Evolutionary conservation across 306 rosid species (phyloP).

Genomic region (Crataegus laevigata): DNA sequence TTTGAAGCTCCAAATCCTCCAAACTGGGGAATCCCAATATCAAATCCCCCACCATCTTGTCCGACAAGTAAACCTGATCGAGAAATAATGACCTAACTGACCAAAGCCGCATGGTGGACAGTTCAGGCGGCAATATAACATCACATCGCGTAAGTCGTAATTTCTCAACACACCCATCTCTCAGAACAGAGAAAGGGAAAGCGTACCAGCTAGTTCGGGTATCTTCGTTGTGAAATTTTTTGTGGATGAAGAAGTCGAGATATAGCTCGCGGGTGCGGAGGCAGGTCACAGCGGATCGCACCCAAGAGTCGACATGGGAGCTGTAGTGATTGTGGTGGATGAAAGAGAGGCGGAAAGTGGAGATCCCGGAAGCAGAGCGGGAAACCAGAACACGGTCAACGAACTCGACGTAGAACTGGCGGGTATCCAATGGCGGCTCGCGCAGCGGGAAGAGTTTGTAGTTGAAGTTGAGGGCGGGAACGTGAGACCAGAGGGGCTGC

Average conservation of each 20-base stretch:
- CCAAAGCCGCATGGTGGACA: not conserved
- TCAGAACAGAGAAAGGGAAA: not conserved
- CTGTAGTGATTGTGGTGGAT: not conserved
- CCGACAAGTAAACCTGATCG: not conserved
- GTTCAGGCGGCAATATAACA: not conserved
- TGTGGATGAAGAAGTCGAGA: not conserved
- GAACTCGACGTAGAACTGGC: not conserved
- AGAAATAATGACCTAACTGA: not conserved
- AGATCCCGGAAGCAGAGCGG: not conserved
- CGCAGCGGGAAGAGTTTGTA: not conserved
- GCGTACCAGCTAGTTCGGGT: not conserved
- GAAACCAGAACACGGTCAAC: not conserved
- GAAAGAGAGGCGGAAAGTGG: constrained; percentile 1
- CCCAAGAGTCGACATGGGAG: constrained; percentile 1
- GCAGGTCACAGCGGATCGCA: not conserved
- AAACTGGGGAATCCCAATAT: not conserved
- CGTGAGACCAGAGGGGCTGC: not conserved
- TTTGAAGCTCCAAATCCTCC: not conserved
- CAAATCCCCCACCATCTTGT: not conserved
- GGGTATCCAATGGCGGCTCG: not conserved
- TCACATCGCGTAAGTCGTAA: not conserved
- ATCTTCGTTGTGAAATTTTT: not conserved
- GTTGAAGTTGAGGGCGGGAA: not conserved
- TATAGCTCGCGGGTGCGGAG: not conserved
- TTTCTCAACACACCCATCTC: not conserved